Percentiles rank a stretch among this genome's conserved stretches.
phyloP scores from a whole-genome alignment of 106 monocot genomes.

The Acorus calamus region DNA sequence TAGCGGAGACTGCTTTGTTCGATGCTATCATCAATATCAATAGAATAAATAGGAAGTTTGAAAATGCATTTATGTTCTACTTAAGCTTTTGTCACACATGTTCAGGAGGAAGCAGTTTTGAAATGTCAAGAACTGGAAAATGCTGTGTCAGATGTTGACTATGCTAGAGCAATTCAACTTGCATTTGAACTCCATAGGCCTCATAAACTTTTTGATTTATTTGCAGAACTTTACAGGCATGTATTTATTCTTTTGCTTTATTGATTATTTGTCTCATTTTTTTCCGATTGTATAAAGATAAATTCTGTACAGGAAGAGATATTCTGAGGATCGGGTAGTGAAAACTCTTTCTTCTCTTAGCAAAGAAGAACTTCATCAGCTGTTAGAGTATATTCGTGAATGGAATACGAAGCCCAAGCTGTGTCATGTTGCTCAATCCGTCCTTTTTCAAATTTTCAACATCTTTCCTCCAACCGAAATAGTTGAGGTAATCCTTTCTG shows the following conservation, averaged over 20 bases:
- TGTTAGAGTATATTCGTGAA: slow-evolving; percentile 83
- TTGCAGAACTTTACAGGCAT: slow-evolving; percentile 60
- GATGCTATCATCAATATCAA: too few species aligned
- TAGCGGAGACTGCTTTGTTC: too few species aligned
- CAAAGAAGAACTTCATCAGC: slow-evolving; percentile 68
- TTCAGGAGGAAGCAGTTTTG: slow-evolving; percentile 65
- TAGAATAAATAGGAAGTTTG: too few species aligned
- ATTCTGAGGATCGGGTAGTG: slow-evolving; percentile 29
- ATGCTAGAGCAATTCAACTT: slow-evolving; percentile 67
- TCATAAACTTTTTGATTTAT: slow-evolving; percentile 67
- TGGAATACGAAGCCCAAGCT: slow-evolving; percentile 95
- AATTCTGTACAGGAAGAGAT: slow-evolving; percentile 33
- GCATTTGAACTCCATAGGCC: slow-evolving; percentile 92
- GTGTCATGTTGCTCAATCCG: slow-evolving; percentile 83
- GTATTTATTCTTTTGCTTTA: background rate
- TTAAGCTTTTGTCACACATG: background rate
- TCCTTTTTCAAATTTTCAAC: slow-evolving; percentile 53
- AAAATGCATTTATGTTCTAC: too few species aligned
- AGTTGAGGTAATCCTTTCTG: slow-evolving; percentile 45
- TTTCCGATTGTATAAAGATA: background rate
- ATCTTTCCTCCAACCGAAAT: slow-evolving; percentile 63
- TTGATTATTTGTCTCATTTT: slow-evolving; percentile 1
- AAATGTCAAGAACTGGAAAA: slow-evolving; percentile 87
- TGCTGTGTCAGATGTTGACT: slow-evolving; percentile 74
- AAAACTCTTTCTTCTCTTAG: slow-evolving; percentile 50